Base-by-base conservation (phyloP, 2,329 filamentous ascomycete genomes). In the Neodidymelliopsis sp. region DNA sequence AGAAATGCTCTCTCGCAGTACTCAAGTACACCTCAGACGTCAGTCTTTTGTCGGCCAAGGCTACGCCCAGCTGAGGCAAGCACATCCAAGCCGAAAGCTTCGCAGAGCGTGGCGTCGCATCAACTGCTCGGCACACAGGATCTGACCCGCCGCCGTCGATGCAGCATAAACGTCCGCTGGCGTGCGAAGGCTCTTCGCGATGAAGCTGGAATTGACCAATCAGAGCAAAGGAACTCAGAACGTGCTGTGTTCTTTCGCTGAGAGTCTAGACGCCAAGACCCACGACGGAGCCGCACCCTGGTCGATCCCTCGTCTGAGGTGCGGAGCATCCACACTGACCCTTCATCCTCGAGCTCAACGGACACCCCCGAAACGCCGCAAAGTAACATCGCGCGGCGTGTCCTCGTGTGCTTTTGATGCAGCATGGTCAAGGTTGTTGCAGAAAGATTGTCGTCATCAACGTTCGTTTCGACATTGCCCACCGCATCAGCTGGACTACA, bases 221-320 rank as follows among this genome's bases (percentile, higher is more conserved):
- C 19, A 47, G 30, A 29, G 15, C 19, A 20, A 35, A 18, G 4
- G 3, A 18, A n/a, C 22, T 25, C 2, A 34, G 9, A 46, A 52
- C 49, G 49, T 52, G 41, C 30, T 52, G 49, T 28, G 41, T 46
- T 52, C 49, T 46, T 37, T 52, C 42, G 49, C 49, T 52, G 31
- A 30, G 29, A 19, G 35, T 38, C 42, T 30, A 37, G 49, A n/a
- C n/a, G n/a, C 49, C 42, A 52, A 52, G 49, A 33, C 41, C 39
- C 5, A 36, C 41, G 28, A 46, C 38, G 36, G 42, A 29, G 27
- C 49, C 46, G 22, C 37, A 41, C 18, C 19, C 19, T 31, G 19
- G 48, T 29, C 33, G 5, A 13, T 19, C 42, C 35, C 29, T 44
- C 34, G 47, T 15, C 12, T 22, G 18, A 22, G 30, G 10, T 25